These are phyloP conservation scores for Apiospora marii DNA, from an alignment of 2,329 filamentous ascomycete genomes.

Conservation along the genomic window DNA sequence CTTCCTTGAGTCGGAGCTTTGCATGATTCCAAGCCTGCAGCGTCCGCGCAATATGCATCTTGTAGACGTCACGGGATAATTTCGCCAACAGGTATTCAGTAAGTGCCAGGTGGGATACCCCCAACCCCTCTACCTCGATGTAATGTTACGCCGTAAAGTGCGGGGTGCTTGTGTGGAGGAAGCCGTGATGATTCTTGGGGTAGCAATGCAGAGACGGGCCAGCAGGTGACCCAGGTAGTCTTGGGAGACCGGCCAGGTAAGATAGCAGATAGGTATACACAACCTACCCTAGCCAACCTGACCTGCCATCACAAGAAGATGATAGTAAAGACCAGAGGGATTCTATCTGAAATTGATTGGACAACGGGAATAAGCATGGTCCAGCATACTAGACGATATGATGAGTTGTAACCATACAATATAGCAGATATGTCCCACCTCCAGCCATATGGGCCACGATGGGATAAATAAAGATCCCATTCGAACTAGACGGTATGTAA, in stretches of 20 bases:
- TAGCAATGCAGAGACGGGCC: neutral
- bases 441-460: neutral
- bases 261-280: neutral
- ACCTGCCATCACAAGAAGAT: neutral
- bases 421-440: neutral
- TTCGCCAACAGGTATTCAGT: too few relatives aligned
- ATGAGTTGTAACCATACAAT: neutral
- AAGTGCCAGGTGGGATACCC: too few relatives aligned
- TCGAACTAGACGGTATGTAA: neutral
- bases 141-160: slow-evolving; percentile 11
- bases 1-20: slow-evolving; percentile 6
- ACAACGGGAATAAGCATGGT: neutral
- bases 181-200: slow-evolving; percentile 10
- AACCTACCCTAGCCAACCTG: neutral
- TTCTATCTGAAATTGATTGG: neutral
- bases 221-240: neutral
- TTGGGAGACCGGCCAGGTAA: neutral
- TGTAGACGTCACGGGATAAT: neutral
- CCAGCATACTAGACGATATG: too few relatives aligned
- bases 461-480: neutral
- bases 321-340: neutral
- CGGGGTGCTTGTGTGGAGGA: slow-evolving; percentile 1
- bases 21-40: slow-evolving; percentile 9
- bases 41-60: neutral
- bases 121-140: slow-evolving; percentile 7